A percentile compares a stretch with the other conserved stretches of the same genome.
Conservation (phyloP, 768 basidiomycete species). For the Phaffia australis region DNA sequence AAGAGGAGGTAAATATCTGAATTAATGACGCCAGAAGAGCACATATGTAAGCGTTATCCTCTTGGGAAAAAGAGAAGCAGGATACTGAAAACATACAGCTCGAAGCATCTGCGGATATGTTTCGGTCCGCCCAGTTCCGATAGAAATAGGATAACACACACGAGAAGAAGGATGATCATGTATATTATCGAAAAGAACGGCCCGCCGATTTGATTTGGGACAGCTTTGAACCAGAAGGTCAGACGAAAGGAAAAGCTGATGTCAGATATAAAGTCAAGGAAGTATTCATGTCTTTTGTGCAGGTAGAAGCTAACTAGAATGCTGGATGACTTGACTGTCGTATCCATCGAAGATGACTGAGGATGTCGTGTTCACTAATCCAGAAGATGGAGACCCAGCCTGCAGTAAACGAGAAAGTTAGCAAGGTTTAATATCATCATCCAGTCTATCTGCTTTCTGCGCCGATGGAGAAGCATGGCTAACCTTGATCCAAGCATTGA, state of each 20-base stretch:
- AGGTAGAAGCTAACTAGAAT: slow-evolving; percentile 24
- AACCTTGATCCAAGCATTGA: slow-evolving; percentile 44
- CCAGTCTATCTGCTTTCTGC: slow-evolving; percentile 36
- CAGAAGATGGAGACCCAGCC: slow-evolving; percentile 22
- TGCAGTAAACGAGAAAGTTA: slow-evolving; percentile 3
- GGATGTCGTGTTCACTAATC: slow-evolving; percentile 5
- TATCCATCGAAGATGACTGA: slow-evolving; percentile 31
- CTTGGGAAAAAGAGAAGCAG: no score
- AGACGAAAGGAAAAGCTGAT: slow-evolving; percentile 37
- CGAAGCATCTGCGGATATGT: slow-evolving; percentile 49
- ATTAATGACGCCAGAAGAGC: no score
- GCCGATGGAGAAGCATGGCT: slow-evolving; percentile 33
- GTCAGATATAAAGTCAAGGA: slow-evolving; percentile 1
- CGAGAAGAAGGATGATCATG: slow-evolving; percentile 74
- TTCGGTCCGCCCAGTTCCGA: slow-evolving; percentile 74
- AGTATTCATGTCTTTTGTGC: not conserved
- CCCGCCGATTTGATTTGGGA: slow-evolving; percentile 83
- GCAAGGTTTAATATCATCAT: slow-evolving; percentile 35
- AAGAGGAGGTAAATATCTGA: slow-evolving; percentile 70
- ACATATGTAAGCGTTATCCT: not conserved
- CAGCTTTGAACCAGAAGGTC: slow-evolving; percentile 42
- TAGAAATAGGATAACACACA: slow-evolving; percentile 65
- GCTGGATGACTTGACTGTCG: slow-evolving; percentile 71
- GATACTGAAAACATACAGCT: slow-evolving; percentile 30
- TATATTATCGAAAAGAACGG: slow-evolving; percentile 86